Conservation (phyloP, 768 basidiomycete genomes). For the Auriscalpium vulgare region DNA sequence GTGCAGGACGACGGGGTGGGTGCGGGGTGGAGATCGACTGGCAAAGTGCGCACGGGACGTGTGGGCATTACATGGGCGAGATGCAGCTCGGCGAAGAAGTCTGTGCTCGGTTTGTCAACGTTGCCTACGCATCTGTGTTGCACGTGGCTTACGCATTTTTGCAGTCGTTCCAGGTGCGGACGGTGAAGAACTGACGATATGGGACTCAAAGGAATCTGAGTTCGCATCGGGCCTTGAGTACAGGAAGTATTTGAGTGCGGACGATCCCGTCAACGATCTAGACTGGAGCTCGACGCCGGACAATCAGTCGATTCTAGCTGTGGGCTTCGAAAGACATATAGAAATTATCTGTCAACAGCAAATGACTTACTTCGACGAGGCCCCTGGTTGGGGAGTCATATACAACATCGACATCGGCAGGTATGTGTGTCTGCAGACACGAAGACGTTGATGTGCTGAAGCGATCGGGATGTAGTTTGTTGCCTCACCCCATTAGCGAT, state of each 20-base stretch:
- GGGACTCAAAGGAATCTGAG: slow-evolving; percentile 93
- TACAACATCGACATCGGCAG: slow-evolving; percentile 59
- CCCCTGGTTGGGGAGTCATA: slow-evolving; percentile 71
- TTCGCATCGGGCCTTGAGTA: slow-evolving; percentile 89
- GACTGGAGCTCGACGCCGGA: slow-evolving; percentile 94
- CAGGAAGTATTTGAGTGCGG: slow-evolving; percentile 38
- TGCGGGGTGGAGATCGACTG: slow-evolving; percentile 55
- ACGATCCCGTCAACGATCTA: slow-evolving; percentile 68
- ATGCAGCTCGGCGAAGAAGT: slow-evolving; percentile 89
- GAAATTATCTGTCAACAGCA: slow-evolving; percentile 90
- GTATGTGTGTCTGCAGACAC: slow-evolving; percentile 32
- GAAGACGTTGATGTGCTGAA: slow-evolving; percentile 21
- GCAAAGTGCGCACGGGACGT: slow-evolving; percentile 66
- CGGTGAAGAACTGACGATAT: slow-evolving; percentile 83
- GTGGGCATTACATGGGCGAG: slow-evolving; percentile 59
- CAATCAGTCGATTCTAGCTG: slow-evolving; percentile 82
- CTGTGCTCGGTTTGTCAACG: slow-evolving; percentile 61
- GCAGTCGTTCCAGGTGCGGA: slow-evolving; percentile 53
- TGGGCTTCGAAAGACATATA: slow-evolving; percentile 73
- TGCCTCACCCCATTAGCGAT: slow-evolving; percentile 74
- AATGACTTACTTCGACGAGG: slow-evolving; percentile 83
- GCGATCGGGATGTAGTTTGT: slow-evolving; percentile 32
- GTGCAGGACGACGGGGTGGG: slow-evolving; percentile 36
- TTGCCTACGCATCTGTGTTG: background rate
- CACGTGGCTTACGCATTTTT: background rate